A percentile compares a stretch with the other conserved stretches of the same genome.
phyloP scores from a whole-genome alignment of 805 yeast genomes.

The Kockiozyma suomiensis region DNA sequence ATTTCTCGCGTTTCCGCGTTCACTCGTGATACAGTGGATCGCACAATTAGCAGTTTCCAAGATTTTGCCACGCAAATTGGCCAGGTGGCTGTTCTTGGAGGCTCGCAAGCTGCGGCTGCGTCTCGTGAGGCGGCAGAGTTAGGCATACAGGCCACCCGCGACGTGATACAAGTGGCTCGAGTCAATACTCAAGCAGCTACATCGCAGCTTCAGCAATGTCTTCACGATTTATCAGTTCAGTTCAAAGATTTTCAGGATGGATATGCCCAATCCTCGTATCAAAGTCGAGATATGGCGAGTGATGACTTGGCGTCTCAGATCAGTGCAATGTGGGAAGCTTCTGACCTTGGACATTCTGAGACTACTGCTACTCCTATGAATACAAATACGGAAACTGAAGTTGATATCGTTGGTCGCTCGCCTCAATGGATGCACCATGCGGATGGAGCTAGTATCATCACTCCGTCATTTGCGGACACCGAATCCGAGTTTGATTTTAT shows the following conservation, averaged over 20 bases:
- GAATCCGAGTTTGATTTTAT: constrained; percentile 6
- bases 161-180: constrained; percentile 22
- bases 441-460: not conserved
- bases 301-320: constrained; percentile 14
- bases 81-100: constrained; percentile 21
- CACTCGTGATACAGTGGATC: constrained; percentile 18
- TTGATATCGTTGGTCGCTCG: not conserved
- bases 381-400: constrained; percentile 1
- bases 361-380: not conserved
- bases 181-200: constrained; percentile 24
- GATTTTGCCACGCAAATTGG: constrained; percentile 25
- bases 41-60: constrained; percentile 18
- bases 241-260: constrained; percentile 5
- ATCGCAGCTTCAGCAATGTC: constrained; percentile 19
- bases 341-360: constrained; percentile 7
- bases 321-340: constrained; percentile 10
- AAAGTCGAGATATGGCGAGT: not conserved
- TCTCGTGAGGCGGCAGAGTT: constrained; percentile 18
- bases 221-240: constrained; percentile 15
- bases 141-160: constrained; percentile 23
- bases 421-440: not conserved
- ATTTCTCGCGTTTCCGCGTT: not conserved
- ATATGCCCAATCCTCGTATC: not conserved
- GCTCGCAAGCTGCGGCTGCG: constrained; percentile 18
- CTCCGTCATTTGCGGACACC: not conserved